phyloP scores from a whole-genome alignment of 306 rosid species.

The Oxytropis ochrocephala region DNA sequence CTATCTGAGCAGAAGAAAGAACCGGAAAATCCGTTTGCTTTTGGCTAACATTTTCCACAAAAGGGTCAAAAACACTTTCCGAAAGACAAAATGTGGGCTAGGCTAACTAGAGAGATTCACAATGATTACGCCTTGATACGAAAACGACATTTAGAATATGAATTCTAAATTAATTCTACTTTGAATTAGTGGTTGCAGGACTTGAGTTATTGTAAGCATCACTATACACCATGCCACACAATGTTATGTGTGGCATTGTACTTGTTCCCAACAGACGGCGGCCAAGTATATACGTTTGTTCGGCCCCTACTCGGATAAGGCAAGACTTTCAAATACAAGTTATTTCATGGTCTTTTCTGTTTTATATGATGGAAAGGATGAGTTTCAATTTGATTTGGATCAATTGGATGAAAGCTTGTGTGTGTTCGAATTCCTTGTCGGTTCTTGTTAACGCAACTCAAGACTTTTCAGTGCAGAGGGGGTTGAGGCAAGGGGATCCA shows the following conservation, averaged over 20 bases:
- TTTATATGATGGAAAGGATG: no score
- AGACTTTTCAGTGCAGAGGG: no score
- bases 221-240: background rate
- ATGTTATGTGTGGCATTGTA: background rate
- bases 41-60: background rate
- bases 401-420: no score
- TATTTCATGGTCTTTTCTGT: no score
- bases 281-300: no score
- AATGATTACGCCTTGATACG: constrained; percentile 14
- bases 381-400: no score
- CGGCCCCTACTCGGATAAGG: no score
- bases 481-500: no score
- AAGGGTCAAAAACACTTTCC: constrained; percentile 6
- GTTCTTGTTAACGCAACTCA: no score
- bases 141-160: background rate
- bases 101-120: background rate
- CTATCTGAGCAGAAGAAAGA: background rate
- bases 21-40: background rate
- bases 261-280: no score
- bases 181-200: background rate
- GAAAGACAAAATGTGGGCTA: constrained; percentile 4
- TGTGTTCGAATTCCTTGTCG: no score
- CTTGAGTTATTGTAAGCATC: background rate
- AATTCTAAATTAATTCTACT: constrained; percentile 5
- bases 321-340: no score